phyloP scores from a whole-genome alignment of 805 yeast species.

The Kodamaea lidongshanica region DNA sequence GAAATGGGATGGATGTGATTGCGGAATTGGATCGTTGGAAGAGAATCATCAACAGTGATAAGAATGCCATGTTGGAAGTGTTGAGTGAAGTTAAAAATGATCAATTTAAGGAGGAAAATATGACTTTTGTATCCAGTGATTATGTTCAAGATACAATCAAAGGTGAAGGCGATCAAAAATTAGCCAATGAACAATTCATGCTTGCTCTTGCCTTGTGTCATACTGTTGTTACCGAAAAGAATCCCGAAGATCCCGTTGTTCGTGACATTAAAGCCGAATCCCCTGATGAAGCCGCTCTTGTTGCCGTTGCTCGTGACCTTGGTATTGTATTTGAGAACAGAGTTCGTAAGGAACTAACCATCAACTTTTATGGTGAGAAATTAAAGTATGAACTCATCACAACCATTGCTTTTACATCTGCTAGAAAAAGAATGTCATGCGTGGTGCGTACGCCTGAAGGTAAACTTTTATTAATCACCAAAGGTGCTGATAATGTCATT shows the following conservation, averaged over 20 bases:
- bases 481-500: constrained; percentile 76
- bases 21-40: constrained; percentile 50
- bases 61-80: constrained; percentile 47
- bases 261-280: constrained; percentile 68
- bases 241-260: constrained; percentile 31
- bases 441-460: constrained; percentile 43
- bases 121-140: constrained; percentile 60
- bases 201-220: constrained; percentile 66
- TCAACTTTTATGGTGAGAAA: constrained; percentile 42
- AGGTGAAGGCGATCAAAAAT: constrained; percentile 35
- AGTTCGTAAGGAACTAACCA: constrained; percentile 40
- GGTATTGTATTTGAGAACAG: constrained; percentile 60
- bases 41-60: constrained; percentile 51
- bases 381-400: constrained; percentile 46
- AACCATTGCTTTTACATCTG: constrained; percentile 59
- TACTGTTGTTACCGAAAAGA: constrained; percentile 60
- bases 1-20: constrained; percentile 73
- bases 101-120: constrained; percentile 42
- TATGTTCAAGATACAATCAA: constrained; percentile 47
- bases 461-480: constrained; percentile 45
- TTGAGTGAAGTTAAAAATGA: constrained; percentile 12
- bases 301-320: constrained; percentile 66
- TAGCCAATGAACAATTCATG: constrained; percentile 53
- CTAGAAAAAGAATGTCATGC: constrained; percentile 76
- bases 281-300: constrained; percentile 79